These are phyloP conservation scores for Penstemon davidsonii DNA, from an alignment of 257 asterid genomes.

Conservation along the genomic window DNA sequence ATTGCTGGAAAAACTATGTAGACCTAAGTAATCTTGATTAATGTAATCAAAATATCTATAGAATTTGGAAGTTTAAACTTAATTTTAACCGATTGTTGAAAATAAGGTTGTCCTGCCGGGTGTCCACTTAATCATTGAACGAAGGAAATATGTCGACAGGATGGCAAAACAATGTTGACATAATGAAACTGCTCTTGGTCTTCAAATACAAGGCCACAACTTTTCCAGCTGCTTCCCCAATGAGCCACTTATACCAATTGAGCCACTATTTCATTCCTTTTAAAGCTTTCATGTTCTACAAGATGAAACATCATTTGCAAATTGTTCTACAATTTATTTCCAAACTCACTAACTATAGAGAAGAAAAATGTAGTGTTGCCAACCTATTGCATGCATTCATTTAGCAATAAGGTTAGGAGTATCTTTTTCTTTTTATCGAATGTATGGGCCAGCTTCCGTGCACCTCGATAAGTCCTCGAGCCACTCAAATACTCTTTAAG, in stretches of 20 bases:
- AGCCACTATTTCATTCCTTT: constrained; percentile 2
- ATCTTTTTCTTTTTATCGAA: no score
- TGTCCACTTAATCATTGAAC: no score
- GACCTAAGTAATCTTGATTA: no score
- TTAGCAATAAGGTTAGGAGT: no score
- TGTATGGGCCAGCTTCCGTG: no score
- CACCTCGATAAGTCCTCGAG: no score
- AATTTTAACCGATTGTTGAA: no score
- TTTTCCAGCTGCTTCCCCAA: constrained; percentile 8
- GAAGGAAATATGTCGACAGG: constrained; percentile 35
- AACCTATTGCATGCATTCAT: not conserved
- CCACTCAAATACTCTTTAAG: no score
- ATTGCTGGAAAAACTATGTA: no score
- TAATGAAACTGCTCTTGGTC: constrained; percentile 21
- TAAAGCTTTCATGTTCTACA: not conserved
- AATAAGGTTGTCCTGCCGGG: no score
- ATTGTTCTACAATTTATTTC: not conserved
- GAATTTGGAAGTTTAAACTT: no score
- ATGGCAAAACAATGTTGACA: constrained; percentile 60
- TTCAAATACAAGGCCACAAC: constrained; percentile 11
- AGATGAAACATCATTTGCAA: not conserved
- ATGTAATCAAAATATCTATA: no score
- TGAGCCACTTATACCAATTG: not conserved
- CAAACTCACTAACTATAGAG: not conserved
- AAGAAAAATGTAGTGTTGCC: not conserved